phyloP scores from a whole-genome alignment of 2,329 filamentous ascomycete genomes.

The Fusarium sp. region DNA sequence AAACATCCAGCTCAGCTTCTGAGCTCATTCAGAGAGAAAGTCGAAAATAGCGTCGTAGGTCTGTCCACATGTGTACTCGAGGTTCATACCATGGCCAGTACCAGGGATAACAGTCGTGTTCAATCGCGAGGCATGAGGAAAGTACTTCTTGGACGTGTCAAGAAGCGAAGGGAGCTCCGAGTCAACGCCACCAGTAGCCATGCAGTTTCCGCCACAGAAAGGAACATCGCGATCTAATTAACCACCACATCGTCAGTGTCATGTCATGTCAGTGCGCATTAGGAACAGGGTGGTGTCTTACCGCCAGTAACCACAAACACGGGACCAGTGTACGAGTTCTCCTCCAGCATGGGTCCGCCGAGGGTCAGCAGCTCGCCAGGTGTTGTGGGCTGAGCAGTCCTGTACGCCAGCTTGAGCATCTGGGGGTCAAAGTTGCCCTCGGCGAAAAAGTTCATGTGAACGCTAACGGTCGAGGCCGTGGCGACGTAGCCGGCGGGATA shows the following conservation, averaged over 20 bases:
- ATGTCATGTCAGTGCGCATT: background rate
- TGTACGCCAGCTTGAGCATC: constrained; percentile 59
- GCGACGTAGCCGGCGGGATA: constrained; percentile 66
- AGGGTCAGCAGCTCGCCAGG: constrained; percentile 70
- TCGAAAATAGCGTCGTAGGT: constrained; percentile 53
- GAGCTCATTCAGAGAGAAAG: constrained; percentile 46
- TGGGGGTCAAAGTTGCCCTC: constrained; percentile 66
- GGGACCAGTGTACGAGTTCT: constrained; percentile 61
- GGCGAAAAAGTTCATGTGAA: constrained; percentile 65
- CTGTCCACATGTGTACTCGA: constrained; percentile 51
- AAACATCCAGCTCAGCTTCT: background rate
- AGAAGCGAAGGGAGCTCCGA: constrained; percentile 55
- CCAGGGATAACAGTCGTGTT: constrained; percentile 64
- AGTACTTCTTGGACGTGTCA: constrained; percentile 53
- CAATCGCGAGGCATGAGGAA: constrained; percentile 61
- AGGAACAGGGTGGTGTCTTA: constrained; percentile 39
- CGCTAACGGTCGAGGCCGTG: constrained; percentile 56
- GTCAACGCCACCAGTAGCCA: constrained; percentile 53
- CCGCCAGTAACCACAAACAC: constrained; percentile 70
- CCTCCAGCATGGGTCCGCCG: constrained; percentile 49
- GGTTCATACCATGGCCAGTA: constrained; percentile 64
- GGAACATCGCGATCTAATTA: constrained; percentile 59
- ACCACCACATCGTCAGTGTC: constrained; percentile 14
- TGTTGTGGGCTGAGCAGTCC: constrained; percentile 66
- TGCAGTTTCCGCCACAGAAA: constrained; percentile 73